Base-by-base conservation (phyloP, 2,329 filamentous ascomycete species). In the Gaeumannomyces tritici region DNA sequence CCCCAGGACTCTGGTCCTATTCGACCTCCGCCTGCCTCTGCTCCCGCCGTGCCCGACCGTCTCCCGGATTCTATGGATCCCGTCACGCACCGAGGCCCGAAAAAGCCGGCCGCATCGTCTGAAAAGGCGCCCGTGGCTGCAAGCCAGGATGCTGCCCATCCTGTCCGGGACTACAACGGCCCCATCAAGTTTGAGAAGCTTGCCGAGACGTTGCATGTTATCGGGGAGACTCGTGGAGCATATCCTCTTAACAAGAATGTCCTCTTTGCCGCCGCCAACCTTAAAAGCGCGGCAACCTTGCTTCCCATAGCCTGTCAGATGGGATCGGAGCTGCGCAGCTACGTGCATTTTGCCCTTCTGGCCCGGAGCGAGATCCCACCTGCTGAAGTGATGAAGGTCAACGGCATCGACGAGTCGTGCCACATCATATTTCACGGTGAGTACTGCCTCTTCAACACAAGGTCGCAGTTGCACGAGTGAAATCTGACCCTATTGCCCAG, bases 231-330 rank as follows among this genome's bases (percentile, higher is more conserved):
- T 0, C 76, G 77, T 29, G 86, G 86, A 5, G 73, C 74, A 59
- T 76, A 76, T 61, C 65, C 71, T 35, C 71, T 75, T 51, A 90
- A 89, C 69, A 83, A 83, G 60, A 92, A 92, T 69, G 82, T 96
- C 21, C 74, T 97, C 3, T 96, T 96, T 71, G 88, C 87, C 5
- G 87, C 89, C 4, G 87, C 90, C 0, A 92, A 82, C 64, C 75
- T 96, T 60, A 83, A 83, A 72, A 95, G 90, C 70, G 85, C 87
- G 21, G 83, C 90, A 0, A 82, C 83, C 35, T 73, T 97, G 61
- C 77, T 96, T 35, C 91, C 92, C 0, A 79, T 96, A 70, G 91
- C 93, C 7, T 98, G 95, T 73, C 84, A 90, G 68, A 97, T 97
- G 93, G 87, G 87, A 8, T 73, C 73, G 27, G 82, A 86, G 73